Conservation (phyloP, 2,329 filamentous ascomycete genomes). For the Reticulascus tulasneorum region DNA sequence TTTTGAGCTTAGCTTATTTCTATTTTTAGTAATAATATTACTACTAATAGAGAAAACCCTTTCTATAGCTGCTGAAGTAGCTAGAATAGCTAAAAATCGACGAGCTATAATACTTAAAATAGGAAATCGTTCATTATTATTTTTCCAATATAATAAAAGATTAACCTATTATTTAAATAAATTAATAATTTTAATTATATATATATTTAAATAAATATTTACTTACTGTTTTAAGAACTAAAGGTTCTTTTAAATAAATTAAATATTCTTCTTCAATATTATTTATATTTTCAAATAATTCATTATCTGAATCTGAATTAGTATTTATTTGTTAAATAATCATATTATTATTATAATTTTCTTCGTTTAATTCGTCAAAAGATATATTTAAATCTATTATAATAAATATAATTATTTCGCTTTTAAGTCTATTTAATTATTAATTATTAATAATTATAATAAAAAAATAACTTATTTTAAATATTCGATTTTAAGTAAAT, state of each 20-base stretch:
- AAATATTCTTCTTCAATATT: neutral
- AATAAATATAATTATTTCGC: neutral
- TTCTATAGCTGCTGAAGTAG: constrained; percentile 1
- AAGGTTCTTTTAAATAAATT: neutral
- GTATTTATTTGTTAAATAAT: no score
- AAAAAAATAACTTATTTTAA: neutral
- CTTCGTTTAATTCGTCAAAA: neutral
- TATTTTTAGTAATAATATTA: constrained; percentile 4
- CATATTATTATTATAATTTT: no score
- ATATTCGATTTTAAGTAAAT: neutral
- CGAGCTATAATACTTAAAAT: constrained; percentile 1
- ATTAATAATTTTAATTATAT: neutral
- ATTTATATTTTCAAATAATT: constrained; percentile 1
- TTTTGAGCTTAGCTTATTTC: neutral
- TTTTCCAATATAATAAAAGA: neutral
- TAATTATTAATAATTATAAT: neutral
- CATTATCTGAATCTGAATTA: neutral
- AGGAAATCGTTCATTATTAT: constrained; percentile 3
- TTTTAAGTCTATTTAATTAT: constrained; percentile 1
- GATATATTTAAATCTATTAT: neutral
- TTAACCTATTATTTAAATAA: constrained; percentile 1
- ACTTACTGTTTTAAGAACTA: neutral
- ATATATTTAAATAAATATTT: neutral
- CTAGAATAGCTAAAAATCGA: neutral
- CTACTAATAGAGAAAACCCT: constrained; percentile 1